Conservation (phyloP, 169 alveolate species). For the Cytauxzoon felis region DNA sequence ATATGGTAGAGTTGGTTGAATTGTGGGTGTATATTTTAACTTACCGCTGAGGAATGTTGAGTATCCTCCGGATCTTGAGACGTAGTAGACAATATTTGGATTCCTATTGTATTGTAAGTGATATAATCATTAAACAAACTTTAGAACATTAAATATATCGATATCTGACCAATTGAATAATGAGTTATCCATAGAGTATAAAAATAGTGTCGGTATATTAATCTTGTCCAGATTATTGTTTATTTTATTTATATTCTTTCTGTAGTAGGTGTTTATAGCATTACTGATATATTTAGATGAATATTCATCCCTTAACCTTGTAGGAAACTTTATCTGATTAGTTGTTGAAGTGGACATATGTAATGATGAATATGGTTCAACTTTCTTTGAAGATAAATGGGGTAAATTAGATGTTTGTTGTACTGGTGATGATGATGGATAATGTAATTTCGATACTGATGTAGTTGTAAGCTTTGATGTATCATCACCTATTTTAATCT, state of each 20-base stretch:
- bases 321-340: no score
- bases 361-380: no score
- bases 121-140: not conserved
- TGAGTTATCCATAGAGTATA: conserved; percentile 51
- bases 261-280: conserved; percentile 44
- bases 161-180: conserved; percentile 30
- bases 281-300: conserved; percentile 19
- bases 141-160: conserved; percentile 53
- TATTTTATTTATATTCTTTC: conserved; percentile 26
- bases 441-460: no score
- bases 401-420: conserved; percentile 5
- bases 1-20: no score
- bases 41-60: conserved; percentile 57
- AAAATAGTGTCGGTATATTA: conserved; percentile 36
- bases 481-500: conserved; percentile 49
- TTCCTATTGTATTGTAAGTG: conserved; percentile 11
- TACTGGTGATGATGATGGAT: not conserved
- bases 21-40: no score
- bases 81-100: conserved; percentile 56
- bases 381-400: no score
- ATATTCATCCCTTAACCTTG: no score
- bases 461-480: no score
- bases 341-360: no score
- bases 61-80: conserved; percentile 49
- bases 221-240: conserved; percentile 16